These are phyloP conservation scores for Trichoderma sp. DNA, from an alignment of 2,329 filamentous ascomycete species.

Conservation along the genomic window DNA sequence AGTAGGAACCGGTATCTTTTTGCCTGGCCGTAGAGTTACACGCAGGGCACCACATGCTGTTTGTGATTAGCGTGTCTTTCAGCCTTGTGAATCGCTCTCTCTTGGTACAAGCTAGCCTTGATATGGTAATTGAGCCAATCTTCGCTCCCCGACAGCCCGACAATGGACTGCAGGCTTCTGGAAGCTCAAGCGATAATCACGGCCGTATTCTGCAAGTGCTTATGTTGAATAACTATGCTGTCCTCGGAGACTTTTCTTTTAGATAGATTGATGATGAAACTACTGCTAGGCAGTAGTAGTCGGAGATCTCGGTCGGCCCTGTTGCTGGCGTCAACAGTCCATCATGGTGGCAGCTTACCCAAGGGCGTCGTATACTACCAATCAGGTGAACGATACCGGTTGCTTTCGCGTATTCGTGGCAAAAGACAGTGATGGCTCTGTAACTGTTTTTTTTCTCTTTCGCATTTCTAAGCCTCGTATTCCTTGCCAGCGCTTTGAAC, in stretches of 20 bases:
- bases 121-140: constrained; percentile 1
- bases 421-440: background rate
- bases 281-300: background rate
- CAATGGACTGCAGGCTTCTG: constrained; percentile 13
- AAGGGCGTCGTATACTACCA: background rate
- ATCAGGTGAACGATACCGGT: background rate
- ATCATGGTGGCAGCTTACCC: background rate
- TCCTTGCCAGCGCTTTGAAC: background rate
- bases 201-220: constrained; percentile 16
- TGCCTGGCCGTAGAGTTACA: background rate
- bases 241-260: constrained; percentile 19
- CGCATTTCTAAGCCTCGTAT: background rate
- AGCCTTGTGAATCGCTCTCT: constrained; percentile 18
- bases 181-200: constrained; percentile 8
- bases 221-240: background rate
- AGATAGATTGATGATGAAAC: background rate
- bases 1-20: background rate
- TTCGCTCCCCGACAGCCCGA: constrained; percentile 7
- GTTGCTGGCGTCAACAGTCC: background rate
- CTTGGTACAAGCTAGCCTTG: constrained; percentile 1
- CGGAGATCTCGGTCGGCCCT: constrained; percentile 12
- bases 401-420: background rate
- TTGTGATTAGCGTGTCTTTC: background rate
- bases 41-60: background rate
- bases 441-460: background rate